phyloP scores from a whole-genome alignment of 257 asterid species.

The Capsicum baccatum region DNA sequence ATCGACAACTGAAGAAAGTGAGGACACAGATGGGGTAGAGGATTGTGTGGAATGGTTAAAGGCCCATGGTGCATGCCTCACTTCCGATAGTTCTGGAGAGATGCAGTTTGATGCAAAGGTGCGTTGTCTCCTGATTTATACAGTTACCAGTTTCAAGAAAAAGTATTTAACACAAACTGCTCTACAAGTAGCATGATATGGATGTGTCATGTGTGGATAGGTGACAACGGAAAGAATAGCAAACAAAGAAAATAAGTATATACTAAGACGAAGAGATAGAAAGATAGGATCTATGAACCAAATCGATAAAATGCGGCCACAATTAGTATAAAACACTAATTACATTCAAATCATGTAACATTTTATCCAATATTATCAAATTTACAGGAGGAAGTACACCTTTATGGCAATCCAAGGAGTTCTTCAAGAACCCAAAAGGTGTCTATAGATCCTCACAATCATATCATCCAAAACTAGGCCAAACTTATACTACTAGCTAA shows the following conservation, averaged over 20 bases:
- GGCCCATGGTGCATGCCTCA: slow-evolving; percentile 92
- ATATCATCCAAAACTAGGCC: not conserved
- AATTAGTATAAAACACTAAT: not conserved
- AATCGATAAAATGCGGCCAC: not conserved
- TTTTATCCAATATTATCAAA: not conserved
- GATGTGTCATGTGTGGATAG: not conserved
- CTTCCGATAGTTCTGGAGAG: slow-evolving; percentile 73
- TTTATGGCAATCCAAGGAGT: slow-evolving; percentile 11
- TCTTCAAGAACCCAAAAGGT: not conserved
- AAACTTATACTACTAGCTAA: not conserved
- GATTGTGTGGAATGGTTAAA: slow-evolving; percentile 96
- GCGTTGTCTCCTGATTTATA: slow-evolving; percentile 25
- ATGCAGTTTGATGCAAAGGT: slow-evolving; percentile 86
- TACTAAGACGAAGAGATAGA: not conserved
- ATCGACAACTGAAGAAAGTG: slow-evolving; percentile 54
- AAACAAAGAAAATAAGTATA: not conserved
- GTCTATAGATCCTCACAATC: not conserved
- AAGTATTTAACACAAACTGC: not conserved
- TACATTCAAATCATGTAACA: not conserved
- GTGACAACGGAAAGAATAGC: not conserved
- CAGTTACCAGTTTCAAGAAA: no score
- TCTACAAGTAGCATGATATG: not conserved
- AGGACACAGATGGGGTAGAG: slow-evolving; percentile 68
- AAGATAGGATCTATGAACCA: slow-evolving; percentile 2
- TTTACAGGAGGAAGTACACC: not conserved